Percentiles rank a stretch among this genome's conserved stretches.
Conservation (phyloP, 1,139 yeast genomes). For the Taphrina communis region DNA sequence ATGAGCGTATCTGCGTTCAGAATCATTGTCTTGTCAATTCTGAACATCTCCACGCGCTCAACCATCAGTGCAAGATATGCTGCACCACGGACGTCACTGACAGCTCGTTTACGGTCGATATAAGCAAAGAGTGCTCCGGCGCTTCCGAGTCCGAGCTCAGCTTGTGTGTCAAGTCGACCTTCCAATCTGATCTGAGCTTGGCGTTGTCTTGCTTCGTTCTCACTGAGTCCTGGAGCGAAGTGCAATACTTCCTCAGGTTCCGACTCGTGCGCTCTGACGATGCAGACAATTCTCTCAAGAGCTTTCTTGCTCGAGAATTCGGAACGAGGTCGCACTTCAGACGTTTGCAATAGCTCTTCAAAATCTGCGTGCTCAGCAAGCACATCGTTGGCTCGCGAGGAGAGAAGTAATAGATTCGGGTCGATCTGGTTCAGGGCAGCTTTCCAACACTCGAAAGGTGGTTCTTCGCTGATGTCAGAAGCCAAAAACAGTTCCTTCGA, state of each 20-base stretch:
- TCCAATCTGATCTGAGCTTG: conserved; percentile 6
- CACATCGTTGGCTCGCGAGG: conserved; percentile 43
- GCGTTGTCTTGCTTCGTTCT: conserved; percentile 7
- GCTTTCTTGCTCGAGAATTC: conserved; percentile 41
- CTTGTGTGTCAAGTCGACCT: conserved; percentile 1
- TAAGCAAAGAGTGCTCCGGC: conserved; percentile 42
- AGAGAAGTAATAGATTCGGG: conserved; percentile 43
- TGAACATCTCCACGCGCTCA: conserved; percentile 37
- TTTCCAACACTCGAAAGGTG: conserved; percentile 14
- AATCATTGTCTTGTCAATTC: conserved; percentile 47
- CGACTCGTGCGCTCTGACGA: background rate
- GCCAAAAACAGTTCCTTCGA: conserved; percentile 18
- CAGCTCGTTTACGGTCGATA: conserved; percentile 40
- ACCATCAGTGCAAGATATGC: conserved; percentile 38
- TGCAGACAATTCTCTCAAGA: background rate
- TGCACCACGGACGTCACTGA: conserved; percentile 27
- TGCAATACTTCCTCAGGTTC: background rate
- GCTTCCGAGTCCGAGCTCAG: conserved; percentile 42
- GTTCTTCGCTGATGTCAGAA: conserved; percentile 35
- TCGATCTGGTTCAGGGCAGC: conserved; percentile 43
- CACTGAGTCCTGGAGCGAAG: conserved; percentile 9
- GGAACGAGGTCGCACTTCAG: conserved; percentile 43
- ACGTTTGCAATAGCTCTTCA: conserved; percentile 3
- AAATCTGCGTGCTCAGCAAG: conserved; percentile 33
- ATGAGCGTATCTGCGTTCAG: conserved; percentile 54